phyloP scores from a whole-genome alignment of 257 asterid species.

The Avicennia marina region DNA sequence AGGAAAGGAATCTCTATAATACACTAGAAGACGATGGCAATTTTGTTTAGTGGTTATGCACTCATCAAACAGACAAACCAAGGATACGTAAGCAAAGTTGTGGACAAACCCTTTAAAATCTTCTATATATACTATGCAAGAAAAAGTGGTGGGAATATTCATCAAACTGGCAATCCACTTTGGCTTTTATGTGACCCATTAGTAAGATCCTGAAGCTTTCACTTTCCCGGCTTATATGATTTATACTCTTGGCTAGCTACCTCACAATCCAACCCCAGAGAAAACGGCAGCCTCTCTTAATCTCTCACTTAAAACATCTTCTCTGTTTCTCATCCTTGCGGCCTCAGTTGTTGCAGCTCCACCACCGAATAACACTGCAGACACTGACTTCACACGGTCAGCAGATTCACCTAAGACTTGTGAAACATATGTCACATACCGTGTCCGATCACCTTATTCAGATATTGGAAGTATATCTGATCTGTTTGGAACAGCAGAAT shows the following conservation, averaged over 20 bases:
- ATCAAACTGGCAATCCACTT: too few relatives aligned
- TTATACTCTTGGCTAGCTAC: not conserved
- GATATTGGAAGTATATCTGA: slow-evolving; percentile 47
- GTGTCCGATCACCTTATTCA: slow-evolving; percentile 44
- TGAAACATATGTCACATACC: slow-evolving; percentile 52
- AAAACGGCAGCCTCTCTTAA: slow-evolving; percentile 39
- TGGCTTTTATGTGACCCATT: too few relatives aligned
- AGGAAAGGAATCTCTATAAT: too few relatives aligned
- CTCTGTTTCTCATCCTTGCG: slow-evolving; percentile 28
- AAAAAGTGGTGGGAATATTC: too few relatives aligned
- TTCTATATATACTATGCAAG: too few relatives aligned
- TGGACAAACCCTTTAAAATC: too few relatives aligned
- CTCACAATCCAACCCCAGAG: slow-evolving; percentile 7
- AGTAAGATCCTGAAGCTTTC: too few relatives aligned
- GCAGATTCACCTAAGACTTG: slow-evolving; percentile 45
- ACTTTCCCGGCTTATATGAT: too few relatives aligned
- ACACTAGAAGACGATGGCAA: too few relatives aligned
- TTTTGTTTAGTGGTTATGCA: too few relatives aligned
- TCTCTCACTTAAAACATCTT: too few relatives aligned
- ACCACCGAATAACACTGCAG: slow-evolving; percentile 18
- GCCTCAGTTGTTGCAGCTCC: slow-evolving; percentile 30
- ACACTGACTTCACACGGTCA: slow-evolving; percentile 53
- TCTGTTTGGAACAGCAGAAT: slow-evolving; percentile 48
- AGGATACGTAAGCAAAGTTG: not conserved
- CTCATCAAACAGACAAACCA: too few relatives aligned